Conservation (phyloP, 2,329 filamentous ascomycete species). For the Fusarium penzigii region DNA sequence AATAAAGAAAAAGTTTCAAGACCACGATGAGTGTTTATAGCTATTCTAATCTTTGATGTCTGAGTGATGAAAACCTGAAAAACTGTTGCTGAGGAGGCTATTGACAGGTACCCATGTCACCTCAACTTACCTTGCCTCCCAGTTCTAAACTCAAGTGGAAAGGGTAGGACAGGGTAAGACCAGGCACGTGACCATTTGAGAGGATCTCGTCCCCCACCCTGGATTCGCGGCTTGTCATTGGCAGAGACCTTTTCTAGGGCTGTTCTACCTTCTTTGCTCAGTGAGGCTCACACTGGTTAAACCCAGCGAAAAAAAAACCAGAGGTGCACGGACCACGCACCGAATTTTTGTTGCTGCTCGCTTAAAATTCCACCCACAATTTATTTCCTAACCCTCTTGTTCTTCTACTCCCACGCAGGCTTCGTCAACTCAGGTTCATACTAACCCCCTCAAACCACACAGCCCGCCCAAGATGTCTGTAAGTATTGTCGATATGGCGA, state of each 20-base stretch:
- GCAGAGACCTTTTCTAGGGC: background rate
- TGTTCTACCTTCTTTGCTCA: background rate
- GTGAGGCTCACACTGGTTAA: constrained; percentile 15
- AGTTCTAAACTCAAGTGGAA: no score
- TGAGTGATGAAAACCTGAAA: no score
- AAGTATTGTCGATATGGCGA: constrained; percentile 24
- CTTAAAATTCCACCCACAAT: constrained; percentile 44
- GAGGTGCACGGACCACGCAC: constrained; percentile 28
- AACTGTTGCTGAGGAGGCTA: no score
- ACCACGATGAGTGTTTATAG: no score
- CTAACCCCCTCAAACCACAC: constrained; percentile 41
- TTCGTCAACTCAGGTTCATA: constrained; percentile 36
- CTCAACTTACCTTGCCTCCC: no score
- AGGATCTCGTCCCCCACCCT: background rate
- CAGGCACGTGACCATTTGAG: no score
- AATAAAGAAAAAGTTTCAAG: background rate
- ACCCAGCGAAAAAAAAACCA: constrained; percentile 3
- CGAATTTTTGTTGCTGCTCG: constrained; percentile 29
- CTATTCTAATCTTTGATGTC: no score
- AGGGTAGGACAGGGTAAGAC: no score
- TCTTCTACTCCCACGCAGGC: constrained; percentile 34
- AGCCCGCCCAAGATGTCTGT: constrained; percentile 45
- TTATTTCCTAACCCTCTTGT: constrained; percentile 34
- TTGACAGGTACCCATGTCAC: no score
- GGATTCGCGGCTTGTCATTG: background rate